A percentile compares a stretch with the other conserved stretches of the same genome.
phyloP scores from a whole-genome alignment of 495 filamentous ascomycete genomes.

The Hypoxylon lenormandii region DNA sequence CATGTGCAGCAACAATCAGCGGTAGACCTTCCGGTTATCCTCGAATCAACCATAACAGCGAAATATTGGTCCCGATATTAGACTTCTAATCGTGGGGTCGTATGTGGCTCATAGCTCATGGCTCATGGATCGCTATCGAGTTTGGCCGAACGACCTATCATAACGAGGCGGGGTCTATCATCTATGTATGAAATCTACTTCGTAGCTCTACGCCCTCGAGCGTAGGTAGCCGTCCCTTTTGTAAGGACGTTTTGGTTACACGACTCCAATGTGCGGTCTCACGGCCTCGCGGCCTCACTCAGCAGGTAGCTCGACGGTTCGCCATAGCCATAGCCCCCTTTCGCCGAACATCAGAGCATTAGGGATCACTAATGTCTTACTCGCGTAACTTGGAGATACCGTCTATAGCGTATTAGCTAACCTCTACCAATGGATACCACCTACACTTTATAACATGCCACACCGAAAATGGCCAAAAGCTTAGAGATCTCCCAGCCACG shows the following conservation, averaged over 20 bases:
- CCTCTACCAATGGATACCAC: not conserved
- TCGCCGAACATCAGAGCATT: not conserved
- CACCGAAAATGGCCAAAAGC: conserved; percentile 20
- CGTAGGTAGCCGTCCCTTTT: not conserved
- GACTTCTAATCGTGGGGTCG: conserved; percentile 33
- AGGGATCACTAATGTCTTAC: conserved; percentile 26
- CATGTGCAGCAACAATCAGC: conserved; percentile 18
- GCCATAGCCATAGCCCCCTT: not conserved
- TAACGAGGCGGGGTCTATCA: conserved; percentile 7
- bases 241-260: not conserved
- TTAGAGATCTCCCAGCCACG: conserved; percentile 39
- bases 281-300: not conserved
- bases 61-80: conserved; percentile 22
- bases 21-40: conserved; percentile 22
- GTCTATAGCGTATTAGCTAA: conserved; percentile 2
- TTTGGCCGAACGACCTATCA: conserved; percentile 3
- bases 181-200: not conserved
- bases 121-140: conserved; percentile 9
- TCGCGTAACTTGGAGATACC: conserved; percentile 13
- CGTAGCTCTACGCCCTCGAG: not conserved
- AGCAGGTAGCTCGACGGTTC: conserved; percentile 1
- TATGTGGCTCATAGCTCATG: conserved; percentile 3
- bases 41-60: conserved; percentile 17
- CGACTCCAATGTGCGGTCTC: not conserved
- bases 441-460: conserved; percentile 11